Evolutionary conservation across 108 stramenopile genomes (phyloP), one percentile per base, ranked within the genome.

Genomic region (Pinguiococcus pyrenoidosus): DNA sequence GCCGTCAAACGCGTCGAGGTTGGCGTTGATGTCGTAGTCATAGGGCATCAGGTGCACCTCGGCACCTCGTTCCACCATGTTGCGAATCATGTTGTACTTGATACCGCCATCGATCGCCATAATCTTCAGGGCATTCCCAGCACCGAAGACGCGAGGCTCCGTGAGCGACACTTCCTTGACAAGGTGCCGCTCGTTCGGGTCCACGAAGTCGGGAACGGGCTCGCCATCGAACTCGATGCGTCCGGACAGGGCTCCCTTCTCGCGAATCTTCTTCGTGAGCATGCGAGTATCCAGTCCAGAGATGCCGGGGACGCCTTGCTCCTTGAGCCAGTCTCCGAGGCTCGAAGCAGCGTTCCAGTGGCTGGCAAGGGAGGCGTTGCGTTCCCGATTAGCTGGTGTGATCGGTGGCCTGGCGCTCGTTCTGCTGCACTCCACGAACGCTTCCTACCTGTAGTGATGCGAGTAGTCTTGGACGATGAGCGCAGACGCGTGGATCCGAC

Each of bases 41-140:
- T 80, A 90, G 25, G 92, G 95, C 36, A 97, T 92, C 16, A 92
- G 80, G 4, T 82, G 84, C 35, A 97, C 73, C 64, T 91, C 87
- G n/a, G 82, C 92, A 8, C 80, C 87, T 10, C 55, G 49, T 34
- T 81, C 82, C 38, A 85, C 85, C 38, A 97, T 51, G 37, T 86
- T 75, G 43, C 95, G 85, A 51, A 97, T 89, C 51, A 97, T 97
- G 64, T 94, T 97, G 81, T 83, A 81, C 71, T 97, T 97, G 81
- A 96, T 92, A 53, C 94, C 94, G 52, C 86, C 83, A 69, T 96
- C 94, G 33, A 91, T 83, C 28, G 89, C 91, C 56, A 96, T 69
- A 39, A 89, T 77, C 65, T 85, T 85, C 56, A 77, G 51, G 9
- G 75, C 53, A 41, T 93, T 89, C 24, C 91, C 94, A 51, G 82